A percentile compares a stretch with the other conserved stretches of the same genome.
These are phyloP conservation scores for Colletotrichum shisoi DNA, from an alignment of 2,329 filamentous ascomycete genomes.

Conservation along the genomic window DNA sequence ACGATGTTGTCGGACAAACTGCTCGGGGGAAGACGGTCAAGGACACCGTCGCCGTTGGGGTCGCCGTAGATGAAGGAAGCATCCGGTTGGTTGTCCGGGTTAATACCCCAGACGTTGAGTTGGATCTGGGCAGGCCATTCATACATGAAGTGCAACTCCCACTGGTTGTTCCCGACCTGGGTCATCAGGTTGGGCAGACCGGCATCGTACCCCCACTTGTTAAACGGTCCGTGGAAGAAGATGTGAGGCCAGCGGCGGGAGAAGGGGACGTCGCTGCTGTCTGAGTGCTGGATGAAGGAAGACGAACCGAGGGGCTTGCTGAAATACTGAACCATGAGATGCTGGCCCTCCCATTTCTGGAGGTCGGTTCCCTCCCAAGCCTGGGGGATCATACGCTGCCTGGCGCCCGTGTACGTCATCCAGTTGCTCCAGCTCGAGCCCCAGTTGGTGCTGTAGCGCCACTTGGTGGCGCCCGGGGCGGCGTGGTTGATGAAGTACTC, in stretches of 20 bases:
- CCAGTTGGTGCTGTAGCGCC: conserved; percentile 69
- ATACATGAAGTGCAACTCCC: conserved; percentile 67
- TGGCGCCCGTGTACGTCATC: conserved; percentile 62
- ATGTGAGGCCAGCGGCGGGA: conserved; percentile 66
- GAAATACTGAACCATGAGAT: conserved; percentile 71
- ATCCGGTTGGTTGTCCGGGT: conserved; percentile 68
- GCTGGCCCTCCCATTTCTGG: conserved; percentile 68
- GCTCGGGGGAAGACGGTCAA: conserved; percentile 69
- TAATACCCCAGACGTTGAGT: conserved; percentile 73
- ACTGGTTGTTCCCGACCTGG: conserved; percentile 57
- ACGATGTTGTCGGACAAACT: conserved; percentile 64
- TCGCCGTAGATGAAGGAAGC: conserved; percentile 67
- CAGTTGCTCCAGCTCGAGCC: conserved; percentile 67
- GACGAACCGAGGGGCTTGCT: conserved; percentile 66
- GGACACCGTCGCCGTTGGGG: conserved; percentile 66
- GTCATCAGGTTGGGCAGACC: conserved; percentile 48
- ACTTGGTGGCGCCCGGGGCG: conserved; percentile 68
- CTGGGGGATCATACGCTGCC: conserved; percentile 56
- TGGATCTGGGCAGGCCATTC: conserved; percentile 71
- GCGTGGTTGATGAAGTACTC: conserved; percentile 62
- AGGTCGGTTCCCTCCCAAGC: conserved; percentile 65
- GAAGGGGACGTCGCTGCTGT: conserved; percentile 50
- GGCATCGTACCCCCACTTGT: conserved; percentile 69
- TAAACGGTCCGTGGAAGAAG: conserved; percentile 68
- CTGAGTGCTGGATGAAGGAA: conserved; percentile 67